phyloP scores from a whole-genome alignment of 495 filamentous ascomycete genomes.

The Gamarada debralockiae region DNA sequence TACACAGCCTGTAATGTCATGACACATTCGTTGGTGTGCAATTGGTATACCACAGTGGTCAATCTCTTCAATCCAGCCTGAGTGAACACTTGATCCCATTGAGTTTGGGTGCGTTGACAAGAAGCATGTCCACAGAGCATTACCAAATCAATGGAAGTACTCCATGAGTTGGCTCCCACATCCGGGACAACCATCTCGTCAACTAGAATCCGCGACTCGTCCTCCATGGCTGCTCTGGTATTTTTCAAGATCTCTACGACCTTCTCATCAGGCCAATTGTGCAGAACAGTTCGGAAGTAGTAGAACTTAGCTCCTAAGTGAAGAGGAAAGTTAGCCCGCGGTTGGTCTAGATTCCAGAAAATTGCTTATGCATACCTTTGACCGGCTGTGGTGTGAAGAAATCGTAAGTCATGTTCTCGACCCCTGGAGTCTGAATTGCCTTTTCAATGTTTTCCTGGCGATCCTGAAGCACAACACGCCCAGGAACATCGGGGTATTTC shows the following conservation, averaged over 20 bases:
- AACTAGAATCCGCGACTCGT: conserved; percentile 34
- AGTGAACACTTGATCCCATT: background rate
- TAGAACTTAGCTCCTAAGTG: conserved; percentile 29
- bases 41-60: background rate
- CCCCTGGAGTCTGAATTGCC: conserved; percentile 30
- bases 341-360: too few species aligned
- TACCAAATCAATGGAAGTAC: conserved; percentile 30
- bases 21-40: background rate
- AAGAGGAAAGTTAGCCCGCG: background rate
- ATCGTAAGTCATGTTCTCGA: conserved; percentile 35
- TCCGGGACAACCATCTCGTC: conserved; percentile 39
- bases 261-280: conserved; percentile 22
- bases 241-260: conserved; percentile 20
- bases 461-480: conserved; percentile 46
- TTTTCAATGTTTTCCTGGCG: conserved; percentile 34
- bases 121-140: conserved; percentile 36
- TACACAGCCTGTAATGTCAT: background rate
- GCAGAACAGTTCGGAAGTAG: conserved; percentile 29
- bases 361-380: conserved; percentile 22
- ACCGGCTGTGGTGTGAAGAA: conserved; percentile 43
- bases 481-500: conserved; percentile 35
- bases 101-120: background rate
- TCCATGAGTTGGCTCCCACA: conserved; percentile 28
- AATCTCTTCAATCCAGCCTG: background rate
- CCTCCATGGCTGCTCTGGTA: conserved; percentile 29